These are phyloP conservation scores for Aspergillus sojae DNA, from an alignment of 2,329 filamentous ascomycete genomes.

Conservation along the genomic window DNA sequence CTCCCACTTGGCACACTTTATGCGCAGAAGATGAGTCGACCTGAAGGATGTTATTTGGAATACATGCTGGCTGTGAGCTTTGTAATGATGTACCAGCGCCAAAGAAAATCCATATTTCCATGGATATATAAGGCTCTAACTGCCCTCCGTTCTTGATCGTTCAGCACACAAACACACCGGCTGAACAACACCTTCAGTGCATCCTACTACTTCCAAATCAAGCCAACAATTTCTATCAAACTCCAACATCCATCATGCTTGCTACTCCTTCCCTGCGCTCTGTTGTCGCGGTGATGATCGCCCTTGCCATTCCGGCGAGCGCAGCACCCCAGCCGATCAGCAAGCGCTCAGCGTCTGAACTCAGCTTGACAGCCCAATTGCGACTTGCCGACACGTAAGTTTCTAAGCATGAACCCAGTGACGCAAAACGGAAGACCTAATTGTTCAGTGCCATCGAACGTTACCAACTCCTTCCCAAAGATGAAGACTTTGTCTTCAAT, in stretches of 20 bases:
- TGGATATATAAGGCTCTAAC: slow-evolving; percentile 8
- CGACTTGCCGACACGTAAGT: slow-evolving; percentile 25
- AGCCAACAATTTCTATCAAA: neutral
- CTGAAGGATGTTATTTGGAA: slow-evolving; percentile 13
- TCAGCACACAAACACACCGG: slow-evolving; percentile 5
- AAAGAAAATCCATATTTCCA: neutral
- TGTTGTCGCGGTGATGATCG: slow-evolving; percentile 5
- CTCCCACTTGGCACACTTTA: neutral
- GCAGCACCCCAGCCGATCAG: slow-evolving; percentile 19
- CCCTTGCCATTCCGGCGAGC: slow-evolving; percentile 11
- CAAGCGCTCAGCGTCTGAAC: slow-evolving; percentile 18
- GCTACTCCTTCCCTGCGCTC: slow-evolving; percentile 9
- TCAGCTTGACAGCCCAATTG: slow-evolving; percentile 24
- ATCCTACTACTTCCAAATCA: neutral
- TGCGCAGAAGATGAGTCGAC: neutral
- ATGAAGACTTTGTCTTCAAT: slow-evolving; percentile 26
- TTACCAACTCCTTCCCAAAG: slow-evolving; percentile 26
- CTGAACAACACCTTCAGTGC: neutral
- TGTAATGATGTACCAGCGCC: neutral
- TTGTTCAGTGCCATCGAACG: slow-evolving; percentile 22
- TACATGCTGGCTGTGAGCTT: neutral
- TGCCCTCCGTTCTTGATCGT: slow-evolving; percentile 1
- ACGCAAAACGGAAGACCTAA: neutral
- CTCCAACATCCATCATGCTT: slow-evolving; percentile 11
- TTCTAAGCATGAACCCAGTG: neutral